These are phyloP conservation scores for Zymoseptoria crescenta DNA, from an alignment of 2,329 filamentous ascomycete species.

Conservation along the genomic window DNA sequence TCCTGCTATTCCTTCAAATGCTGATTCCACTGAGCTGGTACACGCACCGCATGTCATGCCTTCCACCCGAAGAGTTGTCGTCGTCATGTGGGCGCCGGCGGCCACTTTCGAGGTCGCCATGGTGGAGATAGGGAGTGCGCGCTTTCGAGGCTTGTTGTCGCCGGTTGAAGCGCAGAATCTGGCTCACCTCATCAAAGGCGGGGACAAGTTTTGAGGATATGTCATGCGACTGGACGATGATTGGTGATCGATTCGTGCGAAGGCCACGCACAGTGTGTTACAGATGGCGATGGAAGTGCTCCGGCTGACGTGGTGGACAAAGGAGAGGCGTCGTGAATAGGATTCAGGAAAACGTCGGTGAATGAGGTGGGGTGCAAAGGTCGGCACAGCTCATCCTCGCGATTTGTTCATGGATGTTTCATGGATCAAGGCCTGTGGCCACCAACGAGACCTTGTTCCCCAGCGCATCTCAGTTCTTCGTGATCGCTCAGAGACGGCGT, in stretches of 20 bases:
- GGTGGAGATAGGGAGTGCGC: neutral
- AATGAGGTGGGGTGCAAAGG: neutral
- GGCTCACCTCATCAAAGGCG: neutral
- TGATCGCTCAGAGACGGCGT: neutral
- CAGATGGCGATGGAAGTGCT: neutral
- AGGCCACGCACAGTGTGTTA: neutral
- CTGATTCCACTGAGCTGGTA: conserved; percentile 84
- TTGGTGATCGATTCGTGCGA: neutral
- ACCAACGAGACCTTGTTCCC: neutral
- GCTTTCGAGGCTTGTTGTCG: neutral
- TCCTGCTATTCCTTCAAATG: conserved; percentile 72
- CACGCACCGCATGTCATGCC: conserved; percentile 88
- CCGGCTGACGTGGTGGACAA: neutral
- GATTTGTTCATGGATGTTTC: neutral
- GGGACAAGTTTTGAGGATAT: neutral
- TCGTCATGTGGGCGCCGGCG: conserved; percentile 56
- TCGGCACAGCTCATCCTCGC: neutral
- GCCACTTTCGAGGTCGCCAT: conserved; percentile 17
- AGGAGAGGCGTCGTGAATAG: neutral
- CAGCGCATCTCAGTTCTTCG: neutral
- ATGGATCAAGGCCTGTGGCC: neutral
- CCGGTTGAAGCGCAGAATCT: neutral
- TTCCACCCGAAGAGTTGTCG: conserved; percentile 81
- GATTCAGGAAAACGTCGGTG: neutral
- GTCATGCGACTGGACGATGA: neutral